Base-by-base conservation (phyloP, 495 filamentous ascomycete species). In the Talaromyces ruber region DNA sequence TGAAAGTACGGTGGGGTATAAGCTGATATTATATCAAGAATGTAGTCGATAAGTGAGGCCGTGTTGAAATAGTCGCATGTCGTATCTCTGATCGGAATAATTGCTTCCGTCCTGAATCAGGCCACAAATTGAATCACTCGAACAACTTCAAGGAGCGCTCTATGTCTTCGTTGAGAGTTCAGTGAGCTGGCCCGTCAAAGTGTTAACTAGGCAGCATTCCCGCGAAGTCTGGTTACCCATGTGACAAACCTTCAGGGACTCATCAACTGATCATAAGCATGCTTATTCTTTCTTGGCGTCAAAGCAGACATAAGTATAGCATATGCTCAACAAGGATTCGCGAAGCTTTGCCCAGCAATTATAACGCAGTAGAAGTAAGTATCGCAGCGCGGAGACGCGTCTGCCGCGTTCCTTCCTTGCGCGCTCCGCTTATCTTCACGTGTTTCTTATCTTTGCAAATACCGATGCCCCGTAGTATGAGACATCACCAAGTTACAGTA, bases 381-480 rank as follows among this genome's bases (percentile, higher is more conserved):
- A n/a, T n/a, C 34, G 34, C 14, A 39, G 5, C 34, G 34, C 34
- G 3, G 34, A 39, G 34, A 39, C 34, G 34, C 34, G 34, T 39
- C 34, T 39, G 12, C 34, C 47, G 24, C 21, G 47, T 25, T 21
- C 24, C 47, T 52, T 52, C 45, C 45, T 53, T 21, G 50, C 22
- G 9, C 51, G 22, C 22, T 22, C 1, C 12, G 4, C 2, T 54
- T 54, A 54, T 54, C 51, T 54, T 54, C 51, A 54, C 51, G 51
- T 54, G 51, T 54, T 25, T 54, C 51, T 47, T 47, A 47, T 47
- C 39, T n/a, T n/a, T n/a, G n/a, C n/a, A n/a, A n/a, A n/a, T n/a
- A n/a, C n/a, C n/a, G n/a, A n/a, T n/a, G n/a, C n/a, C n/a, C n/a
- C n/a, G n/a, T n/a, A n/a, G n/a, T n/a, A n/a, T n/a, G n/a, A n/a